phyloP scores from a whole-genome alignment of 441 rosid species.

The Erodium moschatum region DNA sequence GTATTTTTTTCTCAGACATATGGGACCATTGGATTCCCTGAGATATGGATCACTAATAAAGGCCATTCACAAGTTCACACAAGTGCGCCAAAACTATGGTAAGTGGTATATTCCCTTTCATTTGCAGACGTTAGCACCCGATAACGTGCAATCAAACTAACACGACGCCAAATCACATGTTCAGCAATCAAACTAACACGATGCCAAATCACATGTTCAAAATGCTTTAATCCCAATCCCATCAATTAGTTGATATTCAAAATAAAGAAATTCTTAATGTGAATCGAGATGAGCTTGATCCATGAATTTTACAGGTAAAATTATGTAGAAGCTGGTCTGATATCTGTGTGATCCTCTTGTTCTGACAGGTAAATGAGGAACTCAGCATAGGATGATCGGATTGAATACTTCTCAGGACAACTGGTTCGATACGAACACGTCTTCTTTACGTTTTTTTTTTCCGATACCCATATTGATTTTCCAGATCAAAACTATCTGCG shows the following conservation, averaged over 20 bases:
- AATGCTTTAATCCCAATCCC: neutral
- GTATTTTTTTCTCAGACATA: conserved; percentile 40
- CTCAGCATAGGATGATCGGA: neutral
- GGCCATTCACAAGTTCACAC: conserved; percentile 63
- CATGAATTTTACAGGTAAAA: neutral
- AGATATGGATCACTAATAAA: conserved; percentile 54
- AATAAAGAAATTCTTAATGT: neutral
- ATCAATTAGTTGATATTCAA: too few species aligned
- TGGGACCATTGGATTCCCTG: conserved; percentile 71
- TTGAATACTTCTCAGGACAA: neutral
- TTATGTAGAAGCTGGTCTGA: neutral
- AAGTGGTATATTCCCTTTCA: conserved; percentile 15
- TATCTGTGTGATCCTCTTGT: neutral
- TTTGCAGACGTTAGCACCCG: neutral
- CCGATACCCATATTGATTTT: neutral
- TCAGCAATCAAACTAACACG: neutral
- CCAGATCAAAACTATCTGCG: neutral
- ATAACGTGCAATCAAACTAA: too few species aligned
- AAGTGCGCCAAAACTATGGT: conserved; percentile 72
- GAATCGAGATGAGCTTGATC: neutral
- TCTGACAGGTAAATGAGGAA: neutral
- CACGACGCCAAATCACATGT: neutral
- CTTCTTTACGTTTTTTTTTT: neutral
- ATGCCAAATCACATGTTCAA: neutral
- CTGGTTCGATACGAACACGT: neutral